A percentile compares a stretch with the other conserved stretches of the same genome.
Conservation (phyloP, 345 rosid genomes). For the Linum trigynum region DNA sequence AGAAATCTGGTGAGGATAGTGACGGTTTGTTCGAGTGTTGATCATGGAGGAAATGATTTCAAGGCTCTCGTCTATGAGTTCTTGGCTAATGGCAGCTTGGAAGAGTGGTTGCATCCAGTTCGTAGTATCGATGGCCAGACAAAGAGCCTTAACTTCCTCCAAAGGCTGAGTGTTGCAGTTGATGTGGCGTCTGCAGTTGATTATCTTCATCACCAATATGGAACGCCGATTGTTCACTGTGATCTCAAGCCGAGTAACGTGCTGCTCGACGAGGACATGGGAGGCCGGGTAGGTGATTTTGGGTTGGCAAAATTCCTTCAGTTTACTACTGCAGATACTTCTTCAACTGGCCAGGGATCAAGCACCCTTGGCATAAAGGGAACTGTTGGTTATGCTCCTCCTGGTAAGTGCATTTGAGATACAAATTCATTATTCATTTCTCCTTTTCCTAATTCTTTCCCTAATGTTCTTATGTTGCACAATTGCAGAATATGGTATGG, state of each 20-base stretch:
- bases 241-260: too few species aligned
- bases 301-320: background rate
- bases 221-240: background rate
- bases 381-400: too few species aligned
- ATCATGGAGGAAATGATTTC: background rate
- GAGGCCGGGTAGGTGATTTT: constrained; percentile 9
- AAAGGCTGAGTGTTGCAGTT: background rate
- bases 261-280: constrained; percentile 10
- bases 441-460: too few species aligned
- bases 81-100: background rate
- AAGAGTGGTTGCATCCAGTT: constrained; percentile 9
- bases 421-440: too few species aligned
- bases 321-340: too few species aligned
- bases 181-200: constrained; percentile 12
- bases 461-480: too few species aligned
- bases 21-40: constrained; percentile 20
- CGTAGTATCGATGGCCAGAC: background rate
- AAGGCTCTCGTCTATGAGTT: too few species aligned
- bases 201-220: constrained; percentile 6
- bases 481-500: too few species aligned
- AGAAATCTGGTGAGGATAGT: background rate
- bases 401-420: too few species aligned
- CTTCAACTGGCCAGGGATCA: too few species aligned
- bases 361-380: too few species aligned
- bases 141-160: background rate